phyloP scores from a whole-genome alignment of 31 red algal genomes.

The Odonthalia washingtoniensis region DNA sequence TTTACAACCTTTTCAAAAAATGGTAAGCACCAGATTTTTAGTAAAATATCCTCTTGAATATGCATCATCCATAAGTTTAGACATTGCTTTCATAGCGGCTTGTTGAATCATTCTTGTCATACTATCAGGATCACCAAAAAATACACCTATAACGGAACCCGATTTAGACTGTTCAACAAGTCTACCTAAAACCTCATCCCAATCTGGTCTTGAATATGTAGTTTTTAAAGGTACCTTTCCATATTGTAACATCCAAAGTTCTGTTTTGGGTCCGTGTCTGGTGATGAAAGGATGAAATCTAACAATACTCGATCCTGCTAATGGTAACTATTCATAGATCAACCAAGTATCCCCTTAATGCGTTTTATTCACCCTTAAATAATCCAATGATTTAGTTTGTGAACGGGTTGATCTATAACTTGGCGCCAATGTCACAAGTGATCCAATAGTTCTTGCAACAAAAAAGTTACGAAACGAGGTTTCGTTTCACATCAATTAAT shows the following conservation, averaged over 20 bases:
- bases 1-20: too few species aligned
- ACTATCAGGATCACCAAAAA: slow-evolving; percentile 76
- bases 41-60: slow-evolving; percentile 50
- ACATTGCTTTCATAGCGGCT: slow-evolving; percentile 77
- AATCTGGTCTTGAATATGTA: slow-evolving; percentile 69
- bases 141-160: slow-evolving; percentile 80
- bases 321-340: slow-evolving; percentile 75
- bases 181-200: slow-evolving; percentile 71
- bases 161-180: slow-evolving; percentile 69
- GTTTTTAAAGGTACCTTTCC: slow-evolving; percentile 80
- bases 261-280: slow-evolving; percentile 62
- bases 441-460: slow-evolving; percentile 77
- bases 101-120: slow-evolving; percentile 77
- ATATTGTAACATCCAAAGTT: slow-evolving; percentile 86
- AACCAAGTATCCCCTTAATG: slow-evolving; percentile 80
- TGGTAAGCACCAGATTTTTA: slow-evolving; percentile 14
- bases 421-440: slow-evolving; percentile 73
- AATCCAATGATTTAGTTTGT: slow-evolving; percentile 74
- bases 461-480: too few species aligned
- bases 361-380: slow-evolving; percentile 83
- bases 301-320: too few species aligned
- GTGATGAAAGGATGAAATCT: slow-evolving; percentile 83
- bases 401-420: too few species aligned
- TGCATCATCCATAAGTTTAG: slow-evolving; percentile 64
- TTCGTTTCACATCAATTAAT: too few species aligned